Percentiles rank a stretch among this genome's conserved stretches.
phyloP scores from a whole-genome alignment of 305 asterid genomes.

The Solanum hybrid region DNA sequence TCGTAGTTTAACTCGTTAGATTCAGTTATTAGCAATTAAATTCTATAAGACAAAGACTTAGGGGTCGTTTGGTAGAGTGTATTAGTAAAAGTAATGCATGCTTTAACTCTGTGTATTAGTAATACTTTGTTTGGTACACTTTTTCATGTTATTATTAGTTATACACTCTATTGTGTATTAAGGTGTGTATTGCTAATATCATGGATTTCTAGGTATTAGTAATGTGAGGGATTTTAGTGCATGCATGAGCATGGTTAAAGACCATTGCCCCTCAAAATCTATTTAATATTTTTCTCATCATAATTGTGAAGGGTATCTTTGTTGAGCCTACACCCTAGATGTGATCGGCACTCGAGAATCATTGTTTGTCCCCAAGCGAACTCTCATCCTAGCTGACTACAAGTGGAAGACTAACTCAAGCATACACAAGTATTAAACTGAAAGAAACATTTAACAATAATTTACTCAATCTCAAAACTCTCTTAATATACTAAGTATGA shows the following conservation, averaged over 20 bases:
- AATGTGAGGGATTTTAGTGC: not conserved
- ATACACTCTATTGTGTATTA: not conserved
- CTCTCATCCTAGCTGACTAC: not conserved
- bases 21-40: no score
- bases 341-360: not conserved
- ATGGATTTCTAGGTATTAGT: not conserved
- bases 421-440: not conserved
- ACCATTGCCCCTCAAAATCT: not conserved
- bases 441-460: not conserved
- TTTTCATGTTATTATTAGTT: not conserved
- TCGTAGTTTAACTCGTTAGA: no score
- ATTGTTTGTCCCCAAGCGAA: not conserved
- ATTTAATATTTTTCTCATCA: not conserved
- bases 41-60: not conserved
- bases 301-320: not conserved
- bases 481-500: not conserved
- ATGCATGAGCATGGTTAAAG: not conserved
- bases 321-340: not conserved
- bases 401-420: not conserved
- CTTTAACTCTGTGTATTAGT: not conserved
- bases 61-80: not conserved
- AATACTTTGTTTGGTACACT: not conserved
- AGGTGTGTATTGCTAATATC: not conserved
- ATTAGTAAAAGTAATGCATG: not conserved
- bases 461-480: not conserved